phyloP scores from a whole-genome alignment of 148 eudicot species.

The Heliamphora exappendiculata region DNA sequence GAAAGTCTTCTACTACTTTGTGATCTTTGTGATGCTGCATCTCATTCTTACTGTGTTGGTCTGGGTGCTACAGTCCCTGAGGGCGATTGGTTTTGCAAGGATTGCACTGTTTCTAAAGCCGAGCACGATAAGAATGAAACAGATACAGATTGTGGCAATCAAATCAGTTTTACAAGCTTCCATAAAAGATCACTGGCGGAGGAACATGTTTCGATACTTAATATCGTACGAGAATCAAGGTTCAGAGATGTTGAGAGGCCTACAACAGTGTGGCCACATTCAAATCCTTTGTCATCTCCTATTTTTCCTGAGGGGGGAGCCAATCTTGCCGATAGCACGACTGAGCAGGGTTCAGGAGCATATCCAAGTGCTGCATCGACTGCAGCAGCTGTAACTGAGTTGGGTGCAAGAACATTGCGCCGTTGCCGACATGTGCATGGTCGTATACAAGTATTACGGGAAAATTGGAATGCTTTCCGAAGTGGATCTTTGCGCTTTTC shows the following conservation, averaged over 20 bases:
- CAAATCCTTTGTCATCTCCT: conserved; percentile 15
- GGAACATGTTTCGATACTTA: conserved; percentile 38
- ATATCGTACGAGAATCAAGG: conserved; percentile 41
- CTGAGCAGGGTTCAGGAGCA: conserved; percentile 12
- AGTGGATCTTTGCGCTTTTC: conserved; percentile 58
- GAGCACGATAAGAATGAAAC: conserved; percentile 39
- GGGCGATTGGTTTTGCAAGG: conserved; percentile 88
- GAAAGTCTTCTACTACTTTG: conserved; percentile 69
- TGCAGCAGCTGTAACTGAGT: conserved; percentile 15
- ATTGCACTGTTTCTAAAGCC: conserved; percentile 50
- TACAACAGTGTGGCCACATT: conserved; percentile 12
- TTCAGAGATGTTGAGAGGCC: conserved; percentile 30
- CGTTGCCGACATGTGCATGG: conserved; percentile 51
- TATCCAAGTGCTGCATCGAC: neutral
- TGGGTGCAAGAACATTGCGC: conserved; percentile 54
- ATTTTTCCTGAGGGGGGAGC: conserved; percentile 14
- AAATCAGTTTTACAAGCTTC: conserved; percentile 7
- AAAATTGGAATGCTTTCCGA: conserved; percentile 64
- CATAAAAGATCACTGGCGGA: conserved; percentile 14
- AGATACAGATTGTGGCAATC: conserved; percentile 11
- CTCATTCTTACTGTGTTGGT: conserved; percentile 80
- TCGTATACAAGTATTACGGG: conserved; percentile 61
- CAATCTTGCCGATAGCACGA: neutral
- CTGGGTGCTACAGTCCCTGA: conserved; percentile 83
- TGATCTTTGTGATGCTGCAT: conserved; percentile 76